A percentile compares a stretch with the other conserved stretches of the same genome.
phyloP scores from a whole-genome alignment of 78 protist species.

The Speleostelium caveatum region DNA sequence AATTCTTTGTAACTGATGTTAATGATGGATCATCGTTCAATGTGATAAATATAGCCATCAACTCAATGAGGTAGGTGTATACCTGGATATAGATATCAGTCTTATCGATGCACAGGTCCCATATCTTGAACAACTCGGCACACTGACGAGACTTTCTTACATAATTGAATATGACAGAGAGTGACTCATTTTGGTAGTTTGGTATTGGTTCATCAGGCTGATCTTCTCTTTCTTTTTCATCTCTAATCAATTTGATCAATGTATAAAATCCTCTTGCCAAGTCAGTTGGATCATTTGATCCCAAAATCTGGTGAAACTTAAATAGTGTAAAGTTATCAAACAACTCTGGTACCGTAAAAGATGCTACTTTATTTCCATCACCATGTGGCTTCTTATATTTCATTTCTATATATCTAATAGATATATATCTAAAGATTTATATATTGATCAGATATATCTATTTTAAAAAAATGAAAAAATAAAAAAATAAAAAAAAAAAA shows the following conservation, averaged over 20 bases:
- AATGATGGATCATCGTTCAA: slow-evolving; percentile 56
- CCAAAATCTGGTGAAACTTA: slow-evolving; percentile 6
- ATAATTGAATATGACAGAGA: slow-evolving; percentile 23
- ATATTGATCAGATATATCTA: too few relatives aligned
- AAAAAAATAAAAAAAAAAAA: too few relatives aligned
- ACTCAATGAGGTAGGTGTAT: slow-evolving; percentile 18
- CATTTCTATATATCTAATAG: too few relatives aligned
- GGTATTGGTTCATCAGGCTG: not conserved
- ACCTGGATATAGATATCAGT: slow-evolving; percentile 17
- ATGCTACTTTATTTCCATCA: too few relatives aligned
- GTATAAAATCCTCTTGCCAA: slow-evolving; percentile 27
- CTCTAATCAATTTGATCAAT: slow-evolving; percentile 23
- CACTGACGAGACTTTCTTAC: slow-evolving; percentile 7
- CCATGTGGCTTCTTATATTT: too few relatives aligned
- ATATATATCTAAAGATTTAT: too few relatives aligned
- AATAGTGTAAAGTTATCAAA: slow-evolving; percentile 28
- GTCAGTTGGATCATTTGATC: slow-evolving; percentile 8
- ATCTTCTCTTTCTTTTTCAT: slow-evolving; percentile 28
- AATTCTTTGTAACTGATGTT: not conserved
- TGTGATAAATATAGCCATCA: slow-evolving; percentile 28
- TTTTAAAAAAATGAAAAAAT: too few relatives aligned
- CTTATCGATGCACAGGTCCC: slow-evolving; percentile 48
- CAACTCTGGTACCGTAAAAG: too few relatives aligned
- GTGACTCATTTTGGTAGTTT: slow-evolving; percentile 16
- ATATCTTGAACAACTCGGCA: slow-evolving; percentile 14